Percentiles rank a stretch among this genome's conserved stretches.
phyloP scores from a whole-genome alignment of 75 land plant genomes.

The Cunninghamia lanceolata region DNA sequence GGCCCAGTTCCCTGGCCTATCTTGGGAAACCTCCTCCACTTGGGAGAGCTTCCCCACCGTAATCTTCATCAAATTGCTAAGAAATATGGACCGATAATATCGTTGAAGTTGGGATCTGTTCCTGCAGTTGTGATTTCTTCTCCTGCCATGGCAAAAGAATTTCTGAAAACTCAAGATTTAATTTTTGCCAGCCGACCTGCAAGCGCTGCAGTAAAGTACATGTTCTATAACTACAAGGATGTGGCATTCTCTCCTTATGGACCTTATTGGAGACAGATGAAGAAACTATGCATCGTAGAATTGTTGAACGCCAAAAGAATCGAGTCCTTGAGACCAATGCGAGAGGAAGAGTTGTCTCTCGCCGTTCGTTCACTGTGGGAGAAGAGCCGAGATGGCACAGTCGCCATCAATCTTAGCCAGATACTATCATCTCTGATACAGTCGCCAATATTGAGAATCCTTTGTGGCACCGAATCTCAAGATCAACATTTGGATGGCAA shows the following conservation, averaged over 20 bases:
- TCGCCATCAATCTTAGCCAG: neutral
- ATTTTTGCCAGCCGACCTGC: conserved; percentile 20
- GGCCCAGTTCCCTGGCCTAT: conserved; percentile 9
- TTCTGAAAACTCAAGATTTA: conserved; percentile 27
- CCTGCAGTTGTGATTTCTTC: conserved; percentile 20
- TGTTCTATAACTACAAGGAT: conserved; percentile 3
- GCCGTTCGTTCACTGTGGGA: neutral
- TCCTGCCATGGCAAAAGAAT: conserved; percentile 28
- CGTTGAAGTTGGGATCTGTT: conserved; percentile 19
- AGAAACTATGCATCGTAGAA: too few species aligned
- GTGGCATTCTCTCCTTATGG: conserved; percentile 18
- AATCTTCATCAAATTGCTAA: neutral
- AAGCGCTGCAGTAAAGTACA: conserved; percentile 1
- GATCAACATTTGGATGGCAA: neutral
- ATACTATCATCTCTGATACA: neutral
- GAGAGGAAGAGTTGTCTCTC: conserved; percentile 9
- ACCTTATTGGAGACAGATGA: too few species aligned
- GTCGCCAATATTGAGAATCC: neutral
- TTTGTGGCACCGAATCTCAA: neutral
- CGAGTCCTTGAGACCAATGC: neutral
- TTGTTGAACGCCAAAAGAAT: conserved; percentile 17
- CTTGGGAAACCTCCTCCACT: conserved; percentile 13
- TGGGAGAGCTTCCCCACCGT: neutral
- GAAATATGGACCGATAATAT: conserved; percentile 28
- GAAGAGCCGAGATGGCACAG: neutral